Base-by-base conservation (phyloP, 2,329 filamentous ascomycete species). In the Verticillium zaregamsianum region DNA sequence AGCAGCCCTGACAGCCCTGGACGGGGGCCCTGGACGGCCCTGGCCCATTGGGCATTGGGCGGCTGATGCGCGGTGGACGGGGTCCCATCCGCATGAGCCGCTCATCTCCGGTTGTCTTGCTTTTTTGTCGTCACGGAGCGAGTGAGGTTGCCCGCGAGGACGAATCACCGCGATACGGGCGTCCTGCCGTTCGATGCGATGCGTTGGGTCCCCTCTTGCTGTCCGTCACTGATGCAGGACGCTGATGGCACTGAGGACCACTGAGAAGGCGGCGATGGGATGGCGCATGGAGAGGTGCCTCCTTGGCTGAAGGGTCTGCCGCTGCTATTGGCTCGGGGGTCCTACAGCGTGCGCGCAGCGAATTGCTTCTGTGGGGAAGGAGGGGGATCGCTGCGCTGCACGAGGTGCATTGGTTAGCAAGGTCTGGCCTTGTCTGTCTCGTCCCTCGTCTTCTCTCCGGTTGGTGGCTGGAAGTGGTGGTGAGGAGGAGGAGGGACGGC, bases 31-130 rank as follows among this genome's bases (percentile, higher is more conserved):
- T n/a, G 45, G 45, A 3, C 17, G 11, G 45, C n/a, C 45, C 9
- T 12, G n/a, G n/a, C 45, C 45, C 45, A 23, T 7, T 23, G 45
- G 20, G 45, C n/a, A 49, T 49, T 49, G 45, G 45, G 23, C 9
- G 39, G n/a, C 20, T 49, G 9, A 49, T n/a, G 45, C 45, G n/a
- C 45, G 20, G 45, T 49, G n/a, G 45, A n/a, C n/a, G 17, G 45
- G 45, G 45, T 40, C 23, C 25, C 35, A 28, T 58, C 39, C 57
- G 57, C 57, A 58, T 58, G 37, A 49, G 57, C 45, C 57, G 57
- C 45, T 58, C 57, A 58, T 58, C 57, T 58, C 57, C 57, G 57
- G 57, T 14, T 31, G 57, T 58, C 37, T 58, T 40, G 45, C 45
- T 49, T 49, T 49, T 49, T 49, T n/a, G 40, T 6, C 20, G 40